Percentiles rank a stretch among this genome's conserved stretches.
Evolutionary conservation across 148 eudicot species (phyloP).

Genomic region (Pouteria glomerata): DNA sequence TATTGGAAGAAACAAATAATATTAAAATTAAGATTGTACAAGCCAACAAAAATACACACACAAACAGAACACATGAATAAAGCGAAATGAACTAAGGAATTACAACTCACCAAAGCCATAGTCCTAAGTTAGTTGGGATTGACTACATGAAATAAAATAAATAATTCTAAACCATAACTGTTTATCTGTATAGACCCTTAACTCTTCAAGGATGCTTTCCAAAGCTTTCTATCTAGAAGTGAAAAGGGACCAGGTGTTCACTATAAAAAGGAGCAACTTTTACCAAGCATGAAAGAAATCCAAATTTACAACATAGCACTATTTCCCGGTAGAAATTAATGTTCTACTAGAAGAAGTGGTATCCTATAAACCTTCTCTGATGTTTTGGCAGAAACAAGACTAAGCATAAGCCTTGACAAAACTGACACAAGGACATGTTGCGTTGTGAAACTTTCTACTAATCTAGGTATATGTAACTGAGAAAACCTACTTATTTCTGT

Average conservation of each 20-base stretch:
- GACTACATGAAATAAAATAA: neutral
- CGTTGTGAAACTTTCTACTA: neutral
- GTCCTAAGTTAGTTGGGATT: no score
- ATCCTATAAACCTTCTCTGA: neutral
- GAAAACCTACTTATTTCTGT: neutral
- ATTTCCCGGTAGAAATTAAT: conserved; percentile 7
- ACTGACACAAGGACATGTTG: neutral
- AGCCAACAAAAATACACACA: neutral
- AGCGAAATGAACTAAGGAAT: no score
- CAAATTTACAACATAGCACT: neutral
- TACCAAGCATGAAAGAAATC: neutral
- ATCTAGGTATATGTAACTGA: neutral
- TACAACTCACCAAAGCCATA: neutral
- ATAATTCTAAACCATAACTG: neutral
- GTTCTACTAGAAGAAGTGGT: neutral
- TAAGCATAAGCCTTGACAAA: neutral
- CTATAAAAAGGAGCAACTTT: neutral
- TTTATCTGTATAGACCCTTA: neutral
- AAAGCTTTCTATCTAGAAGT: neutral
- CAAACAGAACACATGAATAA: neutral
- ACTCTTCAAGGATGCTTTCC: neutral
- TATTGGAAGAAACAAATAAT: neutral
- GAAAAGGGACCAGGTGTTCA: neutral
- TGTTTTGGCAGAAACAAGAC: neutral
- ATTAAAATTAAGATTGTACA: neutral